Conservation (phyloP, 495 filamentous ascomycete genomes). For the Aspergillus conjunctus region DNA sequence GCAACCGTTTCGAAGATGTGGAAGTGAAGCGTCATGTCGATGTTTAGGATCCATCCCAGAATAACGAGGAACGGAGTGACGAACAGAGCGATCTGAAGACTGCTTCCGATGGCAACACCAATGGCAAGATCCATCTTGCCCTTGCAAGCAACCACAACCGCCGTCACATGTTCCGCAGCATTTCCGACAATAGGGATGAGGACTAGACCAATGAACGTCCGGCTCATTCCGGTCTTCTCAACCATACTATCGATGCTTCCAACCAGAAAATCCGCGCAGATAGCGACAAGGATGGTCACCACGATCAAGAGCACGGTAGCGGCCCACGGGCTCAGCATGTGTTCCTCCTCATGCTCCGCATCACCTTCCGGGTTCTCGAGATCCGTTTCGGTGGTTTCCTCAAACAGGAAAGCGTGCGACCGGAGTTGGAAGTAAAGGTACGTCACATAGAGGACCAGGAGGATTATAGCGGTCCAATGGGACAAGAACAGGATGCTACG, state of each 20-base stretch:
- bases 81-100: constrained; percentile 91
- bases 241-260: constrained; percentile 91
- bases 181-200: constrained; percentile 97
- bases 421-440: constrained; percentile 91
- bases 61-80: constrained; percentile 91
- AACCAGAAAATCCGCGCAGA: constrained; percentile 93
- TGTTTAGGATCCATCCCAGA: constrained; percentile 83
- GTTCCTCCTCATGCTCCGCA: constrained; percentile 54
- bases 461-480: constrained; percentile 85
- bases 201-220: constrained; percentile 94
- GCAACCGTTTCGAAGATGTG: constrained; percentile 92
- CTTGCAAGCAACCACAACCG: constrained; percentile 87
- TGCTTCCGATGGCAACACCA: constrained; percentile 89
- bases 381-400: constrained; percentile 54
- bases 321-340: constrained; percentile 69
- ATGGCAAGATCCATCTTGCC: constrained; percentile 98
- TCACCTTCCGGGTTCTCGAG: constrained; percentile 40
- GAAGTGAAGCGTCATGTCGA: constrained; percentile 90
- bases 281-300: constrained; percentile 79
- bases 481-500: constrained; percentile 79
- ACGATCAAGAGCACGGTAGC: constrained; percentile 72
- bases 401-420: constrained; percentile 80
- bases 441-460: constrained; percentile 83
- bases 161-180: constrained; percentile 95
- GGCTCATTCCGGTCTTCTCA: constrained; percentile 79